Conservation (phyloP, 2,329 filamentous ascomycete genomes). For the Mycosphaerella sp. region DNA sequence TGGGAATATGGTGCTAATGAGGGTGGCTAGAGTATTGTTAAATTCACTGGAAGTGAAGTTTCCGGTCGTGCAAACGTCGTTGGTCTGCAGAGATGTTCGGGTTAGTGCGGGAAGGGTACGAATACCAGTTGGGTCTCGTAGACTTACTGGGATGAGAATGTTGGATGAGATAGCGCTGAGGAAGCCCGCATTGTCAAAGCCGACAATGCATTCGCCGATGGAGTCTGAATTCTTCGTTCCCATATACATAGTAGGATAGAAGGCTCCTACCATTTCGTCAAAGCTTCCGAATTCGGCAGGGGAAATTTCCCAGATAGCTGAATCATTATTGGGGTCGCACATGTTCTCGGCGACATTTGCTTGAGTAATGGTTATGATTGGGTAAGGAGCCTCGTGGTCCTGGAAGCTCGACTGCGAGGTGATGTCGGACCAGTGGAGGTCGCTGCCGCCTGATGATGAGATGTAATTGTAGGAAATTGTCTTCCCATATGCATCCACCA, state of each 20-base stretch:
- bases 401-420: conserved; percentile 10
- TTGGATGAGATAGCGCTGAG: conserved; percentile 14
- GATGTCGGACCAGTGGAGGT: conserved; percentile 6
- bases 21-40: conserved; percentile 5
- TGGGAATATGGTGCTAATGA: conserved; percentile 3
- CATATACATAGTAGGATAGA: conserved; percentile 16
- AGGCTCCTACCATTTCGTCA: conserved; percentile 11
- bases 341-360: conserved; percentile 7
- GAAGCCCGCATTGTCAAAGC: conserved; percentile 16
- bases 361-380: conserved; percentile 16
- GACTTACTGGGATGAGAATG: not conserved
- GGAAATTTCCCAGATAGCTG: conserved; percentile 15
- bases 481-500: conserved; percentile 13
- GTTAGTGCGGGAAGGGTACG: not conserved
- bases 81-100: not conserved
- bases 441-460: conserved; percentile 2
- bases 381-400: conserved; percentile 11
- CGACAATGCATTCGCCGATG: conserved; percentile 5
- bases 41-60: conserved; percentile 9
- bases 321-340: conserved; percentile 5
- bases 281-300: conserved; percentile 14
- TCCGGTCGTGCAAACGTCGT: conserved; percentile 1
- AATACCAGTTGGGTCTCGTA: not conserved
- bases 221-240: conserved; percentile 1
- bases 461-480: conserved; percentile 12